Evolutionary conservation across 2,329 filamentous ascomycete species (phyloP).

Genomic region (Coccinonectria pachysandricola): DNA sequence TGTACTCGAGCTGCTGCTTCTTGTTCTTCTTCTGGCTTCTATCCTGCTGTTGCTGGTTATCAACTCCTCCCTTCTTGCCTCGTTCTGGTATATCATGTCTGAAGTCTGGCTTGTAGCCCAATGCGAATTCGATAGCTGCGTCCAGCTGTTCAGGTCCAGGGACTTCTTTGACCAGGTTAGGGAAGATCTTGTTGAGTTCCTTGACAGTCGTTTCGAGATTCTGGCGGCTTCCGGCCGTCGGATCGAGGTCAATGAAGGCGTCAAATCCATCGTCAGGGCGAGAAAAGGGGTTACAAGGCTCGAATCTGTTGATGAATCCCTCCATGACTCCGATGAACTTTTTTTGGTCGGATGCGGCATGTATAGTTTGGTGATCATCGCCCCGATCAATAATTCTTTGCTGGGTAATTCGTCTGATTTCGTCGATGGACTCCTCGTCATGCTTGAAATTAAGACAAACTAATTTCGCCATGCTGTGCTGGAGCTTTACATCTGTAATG

Average conservation of each 20-base stretch:
- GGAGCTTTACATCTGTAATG: constrained; percentile 62
- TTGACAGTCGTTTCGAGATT: constrained; percentile 76
- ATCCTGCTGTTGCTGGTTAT: constrained; percentile 19
- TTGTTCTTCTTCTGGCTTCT: constrained; percentile 23
- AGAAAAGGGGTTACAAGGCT: constrained; percentile 56
- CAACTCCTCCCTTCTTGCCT: constrained; percentile 27
- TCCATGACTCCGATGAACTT: constrained; percentile 92
- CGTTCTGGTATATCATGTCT: constrained; percentile 63
- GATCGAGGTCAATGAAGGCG: constrained; percentile 73
- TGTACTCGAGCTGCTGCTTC: constrained; percentile 45
- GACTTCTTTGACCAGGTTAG: constrained; percentile 60
- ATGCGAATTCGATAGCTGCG: constrained; percentile 62
- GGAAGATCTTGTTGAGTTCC: constrained; percentile 65
- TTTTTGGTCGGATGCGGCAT: constrained; percentile 60
- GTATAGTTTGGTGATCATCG: constrained; percentile 97
- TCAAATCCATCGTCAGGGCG: constrained; percentile 78
- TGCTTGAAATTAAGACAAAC: constrained; percentile 88
- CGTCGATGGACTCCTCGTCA: constrained; percentile 61
- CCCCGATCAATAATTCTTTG: constrained; percentile 74
- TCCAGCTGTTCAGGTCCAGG: constrained; percentile 69
- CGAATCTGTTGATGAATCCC: constrained; percentile 78
- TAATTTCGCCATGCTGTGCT: constrained; percentile 55
- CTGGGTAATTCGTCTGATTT: constrained; percentile 65
- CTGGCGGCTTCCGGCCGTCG: constrained; percentile 62
- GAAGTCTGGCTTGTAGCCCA: constrained; percentile 66